Conservation (phyloP, 495 filamentous ascomycete genomes). For the Penicillium riverlandense region DNA sequence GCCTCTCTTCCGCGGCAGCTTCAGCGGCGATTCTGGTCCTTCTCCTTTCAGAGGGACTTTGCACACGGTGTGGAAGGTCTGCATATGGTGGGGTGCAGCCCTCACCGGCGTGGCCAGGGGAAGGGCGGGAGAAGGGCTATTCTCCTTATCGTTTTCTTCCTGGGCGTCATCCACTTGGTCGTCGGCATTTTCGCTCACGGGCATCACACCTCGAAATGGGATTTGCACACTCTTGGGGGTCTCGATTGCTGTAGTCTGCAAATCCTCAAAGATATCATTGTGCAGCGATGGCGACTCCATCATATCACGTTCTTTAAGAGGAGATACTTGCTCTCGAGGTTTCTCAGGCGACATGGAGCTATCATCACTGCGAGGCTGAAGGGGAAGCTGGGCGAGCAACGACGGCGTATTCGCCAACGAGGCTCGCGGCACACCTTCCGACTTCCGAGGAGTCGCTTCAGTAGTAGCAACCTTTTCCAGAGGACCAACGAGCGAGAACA, state of each 20-base stretch:
- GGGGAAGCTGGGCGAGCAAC: slow-evolving; percentile 12
- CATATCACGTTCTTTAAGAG: slow-evolving; percentile 1
- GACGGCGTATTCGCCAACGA: slow-evolving; percentile 11
- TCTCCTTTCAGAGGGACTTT: slow-evolving; percentile 71
- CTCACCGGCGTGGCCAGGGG: slow-evolving; percentile 31
- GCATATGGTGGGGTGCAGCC: slow-evolving; percentile 15
- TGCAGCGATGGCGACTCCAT: slow-evolving; percentile 6
- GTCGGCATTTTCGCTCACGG: slow-evolving; percentile 6
- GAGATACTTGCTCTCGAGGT: background rate
- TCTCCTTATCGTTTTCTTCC: slow-evolving; percentile 27
- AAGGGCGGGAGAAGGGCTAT: slow-evolving; percentile 14
- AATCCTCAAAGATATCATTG: slow-evolving; percentile 19
- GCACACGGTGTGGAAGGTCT: slow-evolving; percentile 60
- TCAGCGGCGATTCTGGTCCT: slow-evolving; percentile 53
- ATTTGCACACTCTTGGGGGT: background rate
- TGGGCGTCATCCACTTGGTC: slow-evolving; percentile 1
- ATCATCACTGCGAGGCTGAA: slow-evolving; percentile 7
- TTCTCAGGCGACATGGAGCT: slow-evolving; percentile 3
- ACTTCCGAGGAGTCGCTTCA: slow-evolving; percentile 11
- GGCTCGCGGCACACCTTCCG: slow-evolving; percentile 18
- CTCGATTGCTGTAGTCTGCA: background rate
- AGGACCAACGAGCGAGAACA: slow-evolving; percentile 40
- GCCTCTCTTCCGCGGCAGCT: slow-evolving; percentile 50
- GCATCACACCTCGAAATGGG: background rate
- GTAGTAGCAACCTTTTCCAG: slow-evolving; percentile 8